A percentile compares a stretch with the other conserved stretches of the same genome.
phyloP scores from a whole-genome alignment of 805 yeast genomes.

The Saturnispora gosingensis region DNA sequence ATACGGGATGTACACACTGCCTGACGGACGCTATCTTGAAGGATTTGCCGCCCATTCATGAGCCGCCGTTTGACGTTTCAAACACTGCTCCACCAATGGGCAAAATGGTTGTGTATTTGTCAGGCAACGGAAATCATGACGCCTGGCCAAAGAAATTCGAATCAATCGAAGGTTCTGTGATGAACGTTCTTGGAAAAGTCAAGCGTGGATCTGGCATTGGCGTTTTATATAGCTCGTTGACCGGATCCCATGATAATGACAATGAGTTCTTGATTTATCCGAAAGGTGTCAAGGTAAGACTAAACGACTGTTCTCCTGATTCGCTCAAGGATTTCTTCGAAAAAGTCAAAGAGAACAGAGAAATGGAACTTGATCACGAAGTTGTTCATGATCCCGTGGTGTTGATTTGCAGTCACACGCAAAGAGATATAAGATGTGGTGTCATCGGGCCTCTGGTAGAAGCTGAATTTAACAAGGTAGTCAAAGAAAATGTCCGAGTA shows the following conservation, averaged over 20 bases:
- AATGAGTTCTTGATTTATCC: conserved; percentile 10
- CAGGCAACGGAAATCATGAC: conserved; percentile 31
- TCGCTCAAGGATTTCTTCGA: conserved; percentile 1
- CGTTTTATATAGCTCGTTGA: conserved; percentile 4
- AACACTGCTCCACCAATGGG: conserved; percentile 42
- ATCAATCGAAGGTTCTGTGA: conserved; percentile 34
- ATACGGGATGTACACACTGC: conserved; percentile 59
- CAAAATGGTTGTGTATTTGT: conserved; percentile 48
- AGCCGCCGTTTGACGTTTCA: conserved; percentile 26
- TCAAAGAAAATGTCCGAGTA: conserved; percentile 25
- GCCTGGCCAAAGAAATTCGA: conserved; percentile 47
- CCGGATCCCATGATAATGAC: neutral
- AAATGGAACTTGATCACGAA: neutral
- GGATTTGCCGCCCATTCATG: neutral
- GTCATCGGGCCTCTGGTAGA: conserved; percentile 48
- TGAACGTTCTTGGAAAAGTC: conserved; percentile 13
- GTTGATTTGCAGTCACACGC: conserved; percentile 57
- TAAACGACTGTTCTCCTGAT: neutral
- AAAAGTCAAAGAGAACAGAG: neutral
- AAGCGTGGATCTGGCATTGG: conserved; percentile 12
- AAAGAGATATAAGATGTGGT: conserved; percentile 63
- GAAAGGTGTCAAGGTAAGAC: conserved; percentile 3
- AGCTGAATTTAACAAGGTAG: conserved; percentile 39
- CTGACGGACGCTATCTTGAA: conserved; percentile 21
- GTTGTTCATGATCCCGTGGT: conserved; percentile 15